phyloP scores from a whole-genome alignment of 345 rosid genomes.

The Orychophragmus violaceus region DNA sequence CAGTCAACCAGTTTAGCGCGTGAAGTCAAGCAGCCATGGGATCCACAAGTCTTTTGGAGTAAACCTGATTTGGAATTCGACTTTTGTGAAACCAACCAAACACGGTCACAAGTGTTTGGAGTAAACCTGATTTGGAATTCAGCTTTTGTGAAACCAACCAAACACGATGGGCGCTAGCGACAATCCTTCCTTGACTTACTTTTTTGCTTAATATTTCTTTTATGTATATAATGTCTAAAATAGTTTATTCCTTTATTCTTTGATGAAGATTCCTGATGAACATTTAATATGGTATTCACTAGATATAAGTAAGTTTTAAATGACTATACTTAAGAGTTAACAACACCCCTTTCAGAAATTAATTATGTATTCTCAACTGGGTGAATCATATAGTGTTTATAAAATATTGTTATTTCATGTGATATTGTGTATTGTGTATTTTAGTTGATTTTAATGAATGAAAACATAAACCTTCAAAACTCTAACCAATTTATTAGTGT shows the following conservation, averaged over 20 bases:
- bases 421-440: too few relatives aligned
- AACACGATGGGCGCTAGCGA: constrained; percentile 9
- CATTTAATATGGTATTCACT: not conserved
- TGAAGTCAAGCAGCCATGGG: constrained; percentile 2
- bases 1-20: not conserved
- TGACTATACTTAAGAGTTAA: not conserved
- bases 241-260: not conserved
- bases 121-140: not conserved
- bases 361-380: not conserved
- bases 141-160: not conserved
- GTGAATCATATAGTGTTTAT: too few relatives aligned
- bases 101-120: too few relatives aligned
- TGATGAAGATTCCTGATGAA: not conserved
- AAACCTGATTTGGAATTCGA: not conserved
- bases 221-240: not conserved
- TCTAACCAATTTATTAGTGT: not conserved
- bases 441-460: not conserved
- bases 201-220: not conserved
- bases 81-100: constrained; percentile 1
- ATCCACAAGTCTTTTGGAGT: not conserved
- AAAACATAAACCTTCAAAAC: too few relatives aligned
- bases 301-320: not conserved
- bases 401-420: too few relatives aligned
- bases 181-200: constrained; percentile 13
- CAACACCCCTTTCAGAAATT: not conserved